Conservation (phyloP, 148 eudicot genomes). For the Chenopodium album region DNA sequence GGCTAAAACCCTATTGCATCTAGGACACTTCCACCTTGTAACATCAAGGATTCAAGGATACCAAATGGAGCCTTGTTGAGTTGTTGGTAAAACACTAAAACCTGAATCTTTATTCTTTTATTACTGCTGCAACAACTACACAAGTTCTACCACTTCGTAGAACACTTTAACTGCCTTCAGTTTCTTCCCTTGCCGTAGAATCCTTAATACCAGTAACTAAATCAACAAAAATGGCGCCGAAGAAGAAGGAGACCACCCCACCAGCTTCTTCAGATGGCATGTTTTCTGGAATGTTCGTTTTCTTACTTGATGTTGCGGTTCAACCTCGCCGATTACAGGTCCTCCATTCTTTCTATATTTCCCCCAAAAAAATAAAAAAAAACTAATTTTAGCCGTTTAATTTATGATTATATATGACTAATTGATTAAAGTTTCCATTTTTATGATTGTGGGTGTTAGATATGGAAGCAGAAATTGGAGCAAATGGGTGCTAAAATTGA, state of each 20-base stretch:
- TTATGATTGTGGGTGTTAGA: constrained; percentile 33
- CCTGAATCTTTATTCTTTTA: too few species aligned
- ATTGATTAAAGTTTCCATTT: neutral
- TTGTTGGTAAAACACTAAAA: too few species aligned
- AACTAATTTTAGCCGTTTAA: too few species aligned
- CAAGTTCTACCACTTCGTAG: too few species aligned
- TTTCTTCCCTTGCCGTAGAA: neutral
- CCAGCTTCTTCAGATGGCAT: constrained; percentile 56
- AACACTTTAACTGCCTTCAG: neutral
- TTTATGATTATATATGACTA: too few species aligned
- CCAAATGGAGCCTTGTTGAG: too few species aligned
- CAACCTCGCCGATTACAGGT: constrained; percentile 83
- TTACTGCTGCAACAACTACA: too few species aligned
- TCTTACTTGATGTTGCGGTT: constrained; percentile 51
- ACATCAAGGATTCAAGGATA: too few species aligned
- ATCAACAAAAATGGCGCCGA: constrained; percentile 39
- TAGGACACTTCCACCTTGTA: too few species aligned
- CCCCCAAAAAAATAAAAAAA: too few species aligned
- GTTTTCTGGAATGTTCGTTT: constrained; percentile 72
- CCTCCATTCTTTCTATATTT: neutral
- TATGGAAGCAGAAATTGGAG: constrained; percentile 80
- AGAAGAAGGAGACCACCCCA: constrained; percentile 35
- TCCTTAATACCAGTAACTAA: neutral
- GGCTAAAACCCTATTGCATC: too few species aligned
- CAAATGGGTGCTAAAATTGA: constrained; percentile 86